Conservation (phyloP, 139 green algal genomes). For the Ulvella scutata region DNA sequence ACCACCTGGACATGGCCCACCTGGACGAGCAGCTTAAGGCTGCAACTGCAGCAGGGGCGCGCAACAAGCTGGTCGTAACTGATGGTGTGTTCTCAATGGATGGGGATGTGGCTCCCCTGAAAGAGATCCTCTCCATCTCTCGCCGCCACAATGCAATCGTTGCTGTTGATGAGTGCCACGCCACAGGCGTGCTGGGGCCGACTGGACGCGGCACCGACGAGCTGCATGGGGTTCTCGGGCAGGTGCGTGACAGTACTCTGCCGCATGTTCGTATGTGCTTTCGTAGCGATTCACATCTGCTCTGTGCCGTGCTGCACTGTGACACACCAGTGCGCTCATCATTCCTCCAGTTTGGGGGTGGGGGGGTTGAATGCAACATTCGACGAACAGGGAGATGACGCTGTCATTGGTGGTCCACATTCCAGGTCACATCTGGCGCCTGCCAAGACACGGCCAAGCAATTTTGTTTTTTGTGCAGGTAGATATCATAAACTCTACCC, state of each 20-base stretch:
- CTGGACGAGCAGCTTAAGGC: conserved; percentile 34
- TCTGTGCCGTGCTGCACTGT: too few species aligned
- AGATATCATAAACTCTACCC: conserved; percentile 55
- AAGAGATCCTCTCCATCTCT: conserved; percentile 30
- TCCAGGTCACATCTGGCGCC: too few species aligned
- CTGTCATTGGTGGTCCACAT: too few species aligned
- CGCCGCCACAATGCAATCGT: conserved; percentile 27
- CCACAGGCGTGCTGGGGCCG: conserved; percentile 41
- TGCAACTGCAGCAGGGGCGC: conserved; percentile 15
- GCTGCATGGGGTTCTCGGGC: conserved; percentile 24
- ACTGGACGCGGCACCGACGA: conserved; percentile 41
- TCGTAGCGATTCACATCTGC: too few species aligned
- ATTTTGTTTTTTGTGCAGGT: too few species aligned
- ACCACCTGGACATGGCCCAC: conserved; percentile 36
- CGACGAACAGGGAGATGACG: too few species aligned
- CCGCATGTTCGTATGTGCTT: too few species aligned
- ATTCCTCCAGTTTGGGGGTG: too few species aligned
- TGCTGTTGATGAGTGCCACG: conserved; percentile 46
- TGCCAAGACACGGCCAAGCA: too few species aligned
- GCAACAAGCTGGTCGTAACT: conserved; percentile 43
- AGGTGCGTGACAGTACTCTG: too few species aligned
- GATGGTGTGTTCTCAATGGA: conserved; percentile 57
- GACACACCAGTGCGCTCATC: too few species aligned
- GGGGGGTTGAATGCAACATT: too few species aligned
- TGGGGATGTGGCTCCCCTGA: conserved; percentile 29